Base-by-base conservation (phyloP, 495 filamentous ascomycete genomes). In the Penicillium subrubescens region DNA sequence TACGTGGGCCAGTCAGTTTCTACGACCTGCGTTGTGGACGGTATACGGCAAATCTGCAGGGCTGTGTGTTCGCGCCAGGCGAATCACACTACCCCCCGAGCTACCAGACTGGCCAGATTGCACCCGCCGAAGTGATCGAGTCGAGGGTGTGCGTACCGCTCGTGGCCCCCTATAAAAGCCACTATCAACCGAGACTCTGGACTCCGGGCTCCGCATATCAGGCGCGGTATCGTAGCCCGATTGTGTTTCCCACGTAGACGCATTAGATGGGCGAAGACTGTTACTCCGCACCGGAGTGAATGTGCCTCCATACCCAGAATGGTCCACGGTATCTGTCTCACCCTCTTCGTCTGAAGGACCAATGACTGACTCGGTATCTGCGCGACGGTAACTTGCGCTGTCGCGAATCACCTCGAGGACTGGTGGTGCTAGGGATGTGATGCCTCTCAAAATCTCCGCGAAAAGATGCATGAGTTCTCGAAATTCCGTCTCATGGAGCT, bases 381-480 rank as follows among this genome's bases (percentile, higher is more conserved):
- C 66, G 15, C 63, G 62, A 43, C 50, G 34, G n/a, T 70, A 75
- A 55, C 76, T 75, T 11, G 62, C 72, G 11, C 64, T 74, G 41
- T 71, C 74, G 21, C 71, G 71, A 14, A 79, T 71, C 7, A 79
- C 79, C 3, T 83, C 79, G 29, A 87, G 60, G 6, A 83, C 69
- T 0, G 78, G 76, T 1, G 82, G 73, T 43, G 87, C 80, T 21
- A 93, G 74, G 1, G 85, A 82, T 27, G 79, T 84, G 90, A 98
- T 97, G 8, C 84, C 85, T 29, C 87, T 84, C 27, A 99, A 71
- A 5, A 99, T 79, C 37, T 93, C 89, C 0, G 94, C 87, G 76
- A 97, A 97, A n/a, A 91, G 77, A 57, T 86, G 85, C 94, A 98
- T 97, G 59, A 99, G 77, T 5, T 76, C 74, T n/a, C 90, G 82